Percentiles rank a stretch among this genome's conserved stretches.
Evolutionary conservation across 805 yeast species (phyloP).

Genomic region (Sugiyamaella americana): DNA sequence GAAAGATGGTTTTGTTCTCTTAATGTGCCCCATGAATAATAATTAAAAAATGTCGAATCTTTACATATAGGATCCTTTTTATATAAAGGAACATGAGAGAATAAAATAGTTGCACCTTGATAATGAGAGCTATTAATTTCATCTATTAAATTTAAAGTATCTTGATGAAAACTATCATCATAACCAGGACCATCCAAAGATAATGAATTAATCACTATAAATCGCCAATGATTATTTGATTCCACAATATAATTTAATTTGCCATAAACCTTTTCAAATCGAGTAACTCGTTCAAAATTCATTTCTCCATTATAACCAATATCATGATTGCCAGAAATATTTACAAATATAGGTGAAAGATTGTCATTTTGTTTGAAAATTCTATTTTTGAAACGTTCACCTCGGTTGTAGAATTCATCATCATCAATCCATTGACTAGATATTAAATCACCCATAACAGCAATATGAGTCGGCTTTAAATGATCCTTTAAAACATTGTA

Average conservation of each 20-base stretch:
- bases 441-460: slow-evolving; percentile 87
- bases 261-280: slow-evolving; percentile 73
- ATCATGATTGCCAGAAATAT: slow-evolving; percentile 92
- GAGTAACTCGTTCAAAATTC: slow-evolving; percentile 80
- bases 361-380: slow-evolving; percentile 26
- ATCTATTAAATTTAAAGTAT: slow-evolving; percentile 69
- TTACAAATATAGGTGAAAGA: slow-evolving; percentile 43
- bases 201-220: slow-evolving; percentile 81
- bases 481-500: slow-evolving; percentile 58
- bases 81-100: slow-evolving; percentile 87
- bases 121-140: slow-evolving; percentile 47
- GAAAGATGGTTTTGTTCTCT: slow-evolving; percentile 84
- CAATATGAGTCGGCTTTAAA: slow-evolving; percentile 70
- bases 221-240: slow-evolving; percentile 55
- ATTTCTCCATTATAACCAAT: slow-evolving; percentile 95
- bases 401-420: slow-evolving; percentile 76
- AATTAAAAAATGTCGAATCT: slow-evolving; percentile 75
- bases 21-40: slow-evolving; percentile 56
- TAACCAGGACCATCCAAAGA: slow-evolving; percentile 86
- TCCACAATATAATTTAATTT: slow-evolving; percentile 77
- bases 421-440: slow-evolving; percentile 94
- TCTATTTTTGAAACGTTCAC: slow-evolving; percentile 45
- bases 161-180: slow-evolving; percentile 60
- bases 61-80: slow-evolving; percentile 76
- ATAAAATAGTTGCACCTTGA: slow-evolving; percentile 70